A percentile compares a stretch with the other conserved stretches of the same genome.
phyloP scores from a whole-genome alignment of 2,329 filamentous ascomycete genomes.

The Dactylella cylindrospora region DNA sequence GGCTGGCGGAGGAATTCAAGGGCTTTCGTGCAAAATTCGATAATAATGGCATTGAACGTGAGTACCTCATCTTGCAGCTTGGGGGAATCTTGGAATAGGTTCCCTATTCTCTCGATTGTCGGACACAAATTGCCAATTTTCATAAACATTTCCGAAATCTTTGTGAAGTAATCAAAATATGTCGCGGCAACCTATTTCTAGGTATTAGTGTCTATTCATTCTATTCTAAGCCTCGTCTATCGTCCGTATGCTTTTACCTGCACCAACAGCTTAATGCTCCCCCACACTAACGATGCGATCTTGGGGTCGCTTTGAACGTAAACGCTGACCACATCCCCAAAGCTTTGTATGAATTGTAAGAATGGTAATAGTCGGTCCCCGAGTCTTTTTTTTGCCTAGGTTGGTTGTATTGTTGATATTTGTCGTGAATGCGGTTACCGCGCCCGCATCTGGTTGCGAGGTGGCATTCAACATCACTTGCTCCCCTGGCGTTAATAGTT shows the following conservation, averaged over 20 bases:
- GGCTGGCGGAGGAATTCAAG: conserved; percentile 38
- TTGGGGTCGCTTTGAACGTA: conserved; percentile 52
- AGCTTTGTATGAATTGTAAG: conserved; percentile 52
- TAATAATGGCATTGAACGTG: conserved; percentile 41
- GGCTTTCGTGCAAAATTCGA: conserved; percentile 44
- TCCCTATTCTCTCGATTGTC: conserved; percentile 47
- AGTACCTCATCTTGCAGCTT: conserved; percentile 42
- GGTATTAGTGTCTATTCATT: conserved; percentile 1
- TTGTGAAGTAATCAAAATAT: conserved; percentile 53
- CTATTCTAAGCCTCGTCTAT: neutral
- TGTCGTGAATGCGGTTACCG: conserved; percentile 9
- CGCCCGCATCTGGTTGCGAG: conserved; percentile 6
- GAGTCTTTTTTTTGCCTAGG: conserved; percentile 6
- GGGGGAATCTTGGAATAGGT: conserved; percentile 37
- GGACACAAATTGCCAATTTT: conserved; percentile 52
- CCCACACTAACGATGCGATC: conserved; percentile 55
- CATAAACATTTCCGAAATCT: conserved; percentile 52
- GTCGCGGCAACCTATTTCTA: conserved; percentile 50
- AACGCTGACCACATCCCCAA: conserved; percentile 52
- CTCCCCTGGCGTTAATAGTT: conserved; percentile 5
- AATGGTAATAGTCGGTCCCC: conserved; percentile 46
- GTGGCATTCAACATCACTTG: conserved; percentile 5
- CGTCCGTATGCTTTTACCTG: conserved; percentile 48
- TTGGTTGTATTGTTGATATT: conserved; percentile 12
- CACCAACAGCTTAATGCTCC: conserved; percentile 54